These are phyloP conservation scores for Dacryopinax spathularia DNA, from an alignment of 768 basidiomycete species.

Conservation along the genomic window DNA sequence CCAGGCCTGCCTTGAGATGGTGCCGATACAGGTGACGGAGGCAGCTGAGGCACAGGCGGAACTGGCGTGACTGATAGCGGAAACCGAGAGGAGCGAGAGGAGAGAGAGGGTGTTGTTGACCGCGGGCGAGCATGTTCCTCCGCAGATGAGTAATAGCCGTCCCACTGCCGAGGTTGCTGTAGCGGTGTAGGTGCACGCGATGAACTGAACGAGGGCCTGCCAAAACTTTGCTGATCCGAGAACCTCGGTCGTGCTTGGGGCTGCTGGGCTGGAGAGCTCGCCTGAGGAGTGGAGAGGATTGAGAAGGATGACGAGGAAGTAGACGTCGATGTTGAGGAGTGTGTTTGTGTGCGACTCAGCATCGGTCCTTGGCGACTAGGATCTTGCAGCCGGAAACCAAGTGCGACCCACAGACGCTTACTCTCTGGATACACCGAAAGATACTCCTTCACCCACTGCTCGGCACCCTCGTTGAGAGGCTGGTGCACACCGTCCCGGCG, in stretches of 20 bases:
- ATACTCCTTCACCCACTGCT: background rate
- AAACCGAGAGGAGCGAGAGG: too few species aligned
- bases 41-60: background rate
- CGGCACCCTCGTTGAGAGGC: background rate
- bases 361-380: background rate
- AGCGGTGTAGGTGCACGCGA: too few species aligned
- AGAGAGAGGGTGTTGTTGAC: too few species aligned
- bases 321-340: background rate
- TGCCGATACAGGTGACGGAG: background rate
- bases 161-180: too few species aligned
- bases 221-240: too few species aligned
- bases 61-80: background rate
- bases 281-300: background rate
- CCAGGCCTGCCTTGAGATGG: too few species aligned
- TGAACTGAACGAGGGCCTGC: too few species aligned
- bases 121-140: too few species aligned
- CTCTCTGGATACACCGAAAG: background rate
- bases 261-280: background rate
- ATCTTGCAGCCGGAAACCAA: background rate
- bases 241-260: background rate
- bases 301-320: background rate
- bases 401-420: background rate
- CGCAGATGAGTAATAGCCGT: too few species aligned
- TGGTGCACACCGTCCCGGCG: background rate
- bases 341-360: background rate